Evolutionary conservation across 2,329 filamentous ascomycete species (phyloP).

Genomic region (Ophiostoma perfectum): DNA sequence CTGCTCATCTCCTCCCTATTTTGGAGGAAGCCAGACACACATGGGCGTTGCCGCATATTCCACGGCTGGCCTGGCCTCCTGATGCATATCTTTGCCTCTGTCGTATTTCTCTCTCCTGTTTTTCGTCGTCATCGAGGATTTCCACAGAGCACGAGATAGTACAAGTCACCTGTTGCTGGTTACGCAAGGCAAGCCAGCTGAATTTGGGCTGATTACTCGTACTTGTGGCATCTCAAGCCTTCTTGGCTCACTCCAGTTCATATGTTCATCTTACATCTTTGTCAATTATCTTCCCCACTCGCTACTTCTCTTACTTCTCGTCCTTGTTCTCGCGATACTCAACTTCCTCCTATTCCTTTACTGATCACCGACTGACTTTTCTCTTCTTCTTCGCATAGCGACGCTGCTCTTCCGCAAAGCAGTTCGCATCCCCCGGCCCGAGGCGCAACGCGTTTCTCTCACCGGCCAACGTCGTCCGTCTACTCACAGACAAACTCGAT

Average conservation of each 20-base stretch:
- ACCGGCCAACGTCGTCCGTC: constrained; percentile 53
- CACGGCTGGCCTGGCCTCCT: neutral
- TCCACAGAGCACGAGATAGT: constrained; percentile 10
- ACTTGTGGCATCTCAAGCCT: neutral
- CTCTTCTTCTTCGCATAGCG: constrained; percentile 25
- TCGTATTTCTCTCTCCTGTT: constrained; percentile 9
- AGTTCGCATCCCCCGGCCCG: constrained; percentile 36
- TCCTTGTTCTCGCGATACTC: constrained; percentile 9
- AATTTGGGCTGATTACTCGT: neutral
- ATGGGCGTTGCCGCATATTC: neutral
- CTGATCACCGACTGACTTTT: neutral
- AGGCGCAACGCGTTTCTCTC: constrained; percentile 29
- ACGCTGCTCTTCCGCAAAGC: constrained; percentile 26
- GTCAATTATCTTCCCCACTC: neutral
- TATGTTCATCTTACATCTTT: neutral
- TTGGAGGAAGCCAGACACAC: neutral
- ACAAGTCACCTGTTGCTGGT: neutral
- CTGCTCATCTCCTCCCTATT: constrained; percentile 22
- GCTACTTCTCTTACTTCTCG: neutral
- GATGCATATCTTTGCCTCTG: constrained; percentile 13
- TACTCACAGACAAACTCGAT: constrained; percentile 54
- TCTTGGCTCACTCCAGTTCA: neutral
- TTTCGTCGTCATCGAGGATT: constrained; percentile 9
- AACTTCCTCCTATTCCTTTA: neutral
- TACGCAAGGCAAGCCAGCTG: neutral